Evolutionary conservation across 2,329 filamentous ascomycete species (phyloP).

Genomic region (Trichoderma sp.): DNA sequence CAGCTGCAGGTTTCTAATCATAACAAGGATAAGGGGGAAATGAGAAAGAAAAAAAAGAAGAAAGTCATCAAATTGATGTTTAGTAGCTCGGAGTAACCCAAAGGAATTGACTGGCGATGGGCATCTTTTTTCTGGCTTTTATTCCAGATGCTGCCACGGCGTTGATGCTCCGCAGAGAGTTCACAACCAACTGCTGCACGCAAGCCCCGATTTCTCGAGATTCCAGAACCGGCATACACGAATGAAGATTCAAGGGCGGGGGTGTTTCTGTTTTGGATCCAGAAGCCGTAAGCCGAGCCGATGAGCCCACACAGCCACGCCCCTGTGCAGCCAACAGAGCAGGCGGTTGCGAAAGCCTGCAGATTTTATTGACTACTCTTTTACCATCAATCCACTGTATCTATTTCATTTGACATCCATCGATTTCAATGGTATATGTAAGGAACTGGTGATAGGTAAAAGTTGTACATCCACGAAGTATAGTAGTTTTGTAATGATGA

Average conservation of each 20-base stretch:
- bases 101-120: background rate
- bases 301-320: conserved; percentile 3
- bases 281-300: conserved; percentile 7
- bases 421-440: background rate
- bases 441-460: background rate
- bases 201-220: background rate
- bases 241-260: background rate
- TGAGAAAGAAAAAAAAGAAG: background rate
- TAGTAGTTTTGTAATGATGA: background rate
- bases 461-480: background rate
- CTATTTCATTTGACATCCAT: background rate
- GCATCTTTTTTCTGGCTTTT: background rate
- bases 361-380: background rate
- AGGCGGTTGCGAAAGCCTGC: background rate
- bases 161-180: background rate
- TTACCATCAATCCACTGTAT: background rate
- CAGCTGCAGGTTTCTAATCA: background rate
- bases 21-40: background rate
- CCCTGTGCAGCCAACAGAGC: background rate
- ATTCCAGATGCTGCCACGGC: background rate
- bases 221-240: conserved; percentile 10
- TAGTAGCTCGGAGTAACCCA: background rate
- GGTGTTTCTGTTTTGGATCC: background rate
- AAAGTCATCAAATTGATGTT: background rate
- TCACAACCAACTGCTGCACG: background rate